These are phyloP conservation scores for Papilionanthe hybrid DNA, from an alignment of 116 monocot genomes.

Conservation along the genomic window DNA sequence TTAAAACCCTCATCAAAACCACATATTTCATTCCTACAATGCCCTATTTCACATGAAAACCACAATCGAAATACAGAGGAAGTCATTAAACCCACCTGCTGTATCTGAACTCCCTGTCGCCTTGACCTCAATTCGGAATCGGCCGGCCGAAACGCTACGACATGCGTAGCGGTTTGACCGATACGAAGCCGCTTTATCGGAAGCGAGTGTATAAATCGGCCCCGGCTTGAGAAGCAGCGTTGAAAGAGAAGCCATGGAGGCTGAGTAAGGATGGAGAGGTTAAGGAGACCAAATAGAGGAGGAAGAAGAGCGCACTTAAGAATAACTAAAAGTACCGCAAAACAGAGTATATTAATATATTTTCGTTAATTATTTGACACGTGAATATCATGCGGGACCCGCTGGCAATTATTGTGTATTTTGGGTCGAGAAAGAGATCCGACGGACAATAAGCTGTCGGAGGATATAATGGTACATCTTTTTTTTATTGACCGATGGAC, in stretches of 20 bases:
- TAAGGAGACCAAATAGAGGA: neutral
- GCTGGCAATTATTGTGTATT: no score
- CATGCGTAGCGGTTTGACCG: neutral
- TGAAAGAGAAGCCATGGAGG: constrained; percentile 1
- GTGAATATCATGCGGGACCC: no score
- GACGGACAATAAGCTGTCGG: no score
- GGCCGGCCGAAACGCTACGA: neutral
- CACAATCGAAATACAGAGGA: neutral
- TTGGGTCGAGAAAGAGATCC: no score
- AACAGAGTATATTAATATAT: no score
- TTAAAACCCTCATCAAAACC: neutral
- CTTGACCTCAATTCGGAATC: neutral
- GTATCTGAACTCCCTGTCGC: neutral
- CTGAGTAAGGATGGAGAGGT: neutral
- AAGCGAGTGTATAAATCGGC: neutral
- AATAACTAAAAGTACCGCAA: no score
- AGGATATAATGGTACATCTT: no score
- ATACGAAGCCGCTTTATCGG: neutral
- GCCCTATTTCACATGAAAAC: neutral
- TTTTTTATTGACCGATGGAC: no score
- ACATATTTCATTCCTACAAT: neutral
- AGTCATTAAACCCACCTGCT: neutral
- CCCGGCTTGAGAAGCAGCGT: neutral
- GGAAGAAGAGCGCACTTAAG: neutral
- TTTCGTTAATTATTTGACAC: no score